Conservation (phyloP, 2,329 filamentous ascomycete genomes). For the Albophoma yamanashiensis region DNA sequence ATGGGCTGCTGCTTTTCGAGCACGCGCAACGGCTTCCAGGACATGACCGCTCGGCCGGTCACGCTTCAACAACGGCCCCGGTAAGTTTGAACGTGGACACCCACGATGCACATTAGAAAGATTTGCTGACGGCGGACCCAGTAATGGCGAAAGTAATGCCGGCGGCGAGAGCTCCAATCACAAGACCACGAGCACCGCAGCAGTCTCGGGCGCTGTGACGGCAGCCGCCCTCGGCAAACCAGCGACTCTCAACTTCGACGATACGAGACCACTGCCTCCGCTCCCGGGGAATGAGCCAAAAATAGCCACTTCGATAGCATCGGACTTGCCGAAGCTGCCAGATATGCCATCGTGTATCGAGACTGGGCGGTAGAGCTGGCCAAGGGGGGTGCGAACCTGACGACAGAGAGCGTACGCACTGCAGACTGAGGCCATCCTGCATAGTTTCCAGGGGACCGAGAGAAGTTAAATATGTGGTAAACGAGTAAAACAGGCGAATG, state of each 20-base stretch:
- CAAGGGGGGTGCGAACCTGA: background rate
- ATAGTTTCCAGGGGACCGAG: background rate
- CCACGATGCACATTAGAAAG: background rate
- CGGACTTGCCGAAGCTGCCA: background rate
- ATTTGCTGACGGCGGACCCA: background rate
- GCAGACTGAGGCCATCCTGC: background rate
- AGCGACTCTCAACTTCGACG: background rate
- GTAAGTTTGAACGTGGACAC: background rate
- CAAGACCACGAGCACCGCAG: background rate
- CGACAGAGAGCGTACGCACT: background rate
- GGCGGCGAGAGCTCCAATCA: background rate
- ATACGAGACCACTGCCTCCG: background rate
- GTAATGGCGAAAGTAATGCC: background rate
- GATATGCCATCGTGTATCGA: background rate
- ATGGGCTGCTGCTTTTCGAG: constrained; percentile 4
- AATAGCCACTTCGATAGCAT: background rate
- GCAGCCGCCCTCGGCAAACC: background rate
- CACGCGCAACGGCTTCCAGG: constrained; percentile 4
- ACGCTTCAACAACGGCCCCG: background rate
- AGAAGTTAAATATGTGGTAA: background rate
- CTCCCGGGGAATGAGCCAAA: background rate
- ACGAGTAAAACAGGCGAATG: background rate
- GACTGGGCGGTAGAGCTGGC: background rate
- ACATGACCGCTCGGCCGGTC: constrained; percentile 4
- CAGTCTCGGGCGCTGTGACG: background rate